These are phyloP conservation scores for Cercophora scortea DNA, from an alignment of 495 filamentous ascomycete species.

Conservation along the genomic window DNA sequence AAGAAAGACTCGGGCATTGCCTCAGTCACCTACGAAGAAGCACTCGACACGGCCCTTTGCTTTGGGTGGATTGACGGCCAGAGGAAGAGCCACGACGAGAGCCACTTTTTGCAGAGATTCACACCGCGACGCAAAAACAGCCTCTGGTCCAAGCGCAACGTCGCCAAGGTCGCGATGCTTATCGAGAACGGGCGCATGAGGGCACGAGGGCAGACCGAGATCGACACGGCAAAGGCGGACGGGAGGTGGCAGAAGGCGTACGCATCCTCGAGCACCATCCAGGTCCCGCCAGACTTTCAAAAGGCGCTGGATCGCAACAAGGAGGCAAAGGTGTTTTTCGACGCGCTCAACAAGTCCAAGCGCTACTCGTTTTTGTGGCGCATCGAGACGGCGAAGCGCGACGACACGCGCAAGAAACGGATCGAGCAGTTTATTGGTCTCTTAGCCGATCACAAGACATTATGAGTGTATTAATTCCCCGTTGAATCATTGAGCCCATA, in stretches of 20 bases:
- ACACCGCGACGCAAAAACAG: conserved; percentile 47
- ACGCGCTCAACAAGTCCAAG: conserved; percentile 31
- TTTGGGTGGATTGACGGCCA: conserved; percentile 57
- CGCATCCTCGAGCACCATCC: conserved; percentile 33
- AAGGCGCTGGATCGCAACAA: conserved; percentile 20
- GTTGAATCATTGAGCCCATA: too few relatives aligned
- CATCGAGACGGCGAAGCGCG: conserved; percentile 31
- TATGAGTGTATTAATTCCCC: too few relatives aligned
- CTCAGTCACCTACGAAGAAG: conserved; percentile 44
- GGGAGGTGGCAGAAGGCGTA: conserved; percentile 51
- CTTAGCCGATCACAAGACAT: conserved; percentile 10
- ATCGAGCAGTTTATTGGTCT: conserved; percentile 21
- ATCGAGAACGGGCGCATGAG: conserved; percentile 38
- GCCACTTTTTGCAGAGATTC: conserved; percentile 42
- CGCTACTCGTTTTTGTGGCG: conserved; percentile 36
- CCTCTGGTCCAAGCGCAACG: conserved; percentile 44
- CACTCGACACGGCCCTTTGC: conserved; percentile 48
- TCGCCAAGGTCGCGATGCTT: conserved; percentile 35
- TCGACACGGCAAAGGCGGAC: conserved; percentile 47
- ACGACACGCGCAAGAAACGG: conserved; percentile 18
- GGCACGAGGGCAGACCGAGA: conserved; percentile 34
- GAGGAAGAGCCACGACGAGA: conserved; percentile 28
- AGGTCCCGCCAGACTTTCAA: conserved; percentile 38
- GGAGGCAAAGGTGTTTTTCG: conserved; percentile 29
- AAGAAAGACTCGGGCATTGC: conserved; percentile 38